Percentiles rank a stretch among this genome's conserved stretches.
These are phyloP conservation scores for Pleurotus salmoneostramineus DNA, from an alignment of 768 basidiomycete genomes.

Conservation along the genomic window DNA sequence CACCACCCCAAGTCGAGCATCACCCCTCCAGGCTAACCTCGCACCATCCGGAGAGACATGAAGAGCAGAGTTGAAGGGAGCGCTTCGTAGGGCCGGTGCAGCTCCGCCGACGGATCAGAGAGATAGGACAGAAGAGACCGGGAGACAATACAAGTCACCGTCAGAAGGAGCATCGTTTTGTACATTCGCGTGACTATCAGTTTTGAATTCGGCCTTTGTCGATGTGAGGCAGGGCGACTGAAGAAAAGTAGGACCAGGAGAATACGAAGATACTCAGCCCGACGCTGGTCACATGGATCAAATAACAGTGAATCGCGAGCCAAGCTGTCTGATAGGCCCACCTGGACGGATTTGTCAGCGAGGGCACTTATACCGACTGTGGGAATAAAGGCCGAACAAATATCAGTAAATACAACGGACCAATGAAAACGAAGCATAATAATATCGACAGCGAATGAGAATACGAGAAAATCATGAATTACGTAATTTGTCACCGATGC, in stretches of 20 bases:
- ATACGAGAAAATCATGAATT: too few relatives aligned
- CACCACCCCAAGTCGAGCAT: constrained; percentile 68
- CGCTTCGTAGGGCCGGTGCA: constrained; percentile 54
- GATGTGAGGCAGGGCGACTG: background rate
- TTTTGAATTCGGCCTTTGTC: background rate
- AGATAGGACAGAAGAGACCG: constrained; percentile 31
- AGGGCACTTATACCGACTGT: too few relatives aligned
- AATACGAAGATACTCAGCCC: background rate
- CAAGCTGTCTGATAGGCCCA: too few relatives aligned
- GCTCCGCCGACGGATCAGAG: constrained; percentile 24
- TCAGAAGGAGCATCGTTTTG: constrained; percentile 28
- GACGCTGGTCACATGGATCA: background rate
- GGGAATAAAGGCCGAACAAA: too few relatives aligned
- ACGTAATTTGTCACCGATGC: too few relatives aligned
- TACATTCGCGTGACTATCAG: background rate
- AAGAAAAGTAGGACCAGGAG: background rate
- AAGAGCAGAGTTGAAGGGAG: constrained; percentile 70
- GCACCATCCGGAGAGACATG: constrained; percentile 69
- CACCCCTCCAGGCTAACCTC: constrained; percentile 64
- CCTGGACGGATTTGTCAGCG: too few relatives aligned
- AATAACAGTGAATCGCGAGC: too few relatives aligned
- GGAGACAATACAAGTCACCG: constrained; percentile 71
- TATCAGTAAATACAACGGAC: too few relatives aligned
- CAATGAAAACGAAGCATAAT: too few relatives aligned
- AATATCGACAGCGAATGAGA: too few relatives aligned